These are phyloP conservation scores for Mycena metata DNA, from an alignment of 768 basidiomycete genomes.

Conservation along the genomic window DNA sequence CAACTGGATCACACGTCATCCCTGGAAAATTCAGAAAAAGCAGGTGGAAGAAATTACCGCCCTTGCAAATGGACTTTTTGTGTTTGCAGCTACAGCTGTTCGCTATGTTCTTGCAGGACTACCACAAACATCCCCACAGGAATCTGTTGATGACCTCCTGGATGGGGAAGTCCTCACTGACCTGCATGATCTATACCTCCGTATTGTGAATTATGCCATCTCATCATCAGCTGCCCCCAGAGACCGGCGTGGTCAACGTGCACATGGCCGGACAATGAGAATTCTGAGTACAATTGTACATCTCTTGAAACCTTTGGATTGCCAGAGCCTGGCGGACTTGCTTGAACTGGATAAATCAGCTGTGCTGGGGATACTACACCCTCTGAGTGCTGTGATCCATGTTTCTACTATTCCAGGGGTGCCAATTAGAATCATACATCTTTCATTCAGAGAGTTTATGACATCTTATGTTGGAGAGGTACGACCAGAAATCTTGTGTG, in stretches of 20 bases:
- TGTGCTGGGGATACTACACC: conserved; percentile 2
- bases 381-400: conserved; percentile 1
- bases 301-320: conserved; percentile 17
- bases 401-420: background rate
- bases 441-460: background rate
- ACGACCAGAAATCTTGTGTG: no score
- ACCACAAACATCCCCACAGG: no score
- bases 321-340: conserved; percentile 5
- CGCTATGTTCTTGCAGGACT: no score
- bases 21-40: no score
- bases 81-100: no score
- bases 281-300: conserved; percentile 10
- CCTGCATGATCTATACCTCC: conserved; percentile 4
- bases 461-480: no score
- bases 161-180: background rate
- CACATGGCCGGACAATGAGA: background rate
- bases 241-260: background rate
- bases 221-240: background rate
- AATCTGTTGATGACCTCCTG: no score
- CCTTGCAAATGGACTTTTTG: no score
- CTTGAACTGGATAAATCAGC: conserved; percentile 1
- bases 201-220: conserved; percentile 1
- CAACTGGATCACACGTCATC: no score
- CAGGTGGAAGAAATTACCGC: no score
- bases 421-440: background rate